Evolutionary conservation across 768 basidiomycete genomes (phyloP), one percentile per base, ranked within the genome.

Genomic region (Fibroporia radiculosa): DNA sequence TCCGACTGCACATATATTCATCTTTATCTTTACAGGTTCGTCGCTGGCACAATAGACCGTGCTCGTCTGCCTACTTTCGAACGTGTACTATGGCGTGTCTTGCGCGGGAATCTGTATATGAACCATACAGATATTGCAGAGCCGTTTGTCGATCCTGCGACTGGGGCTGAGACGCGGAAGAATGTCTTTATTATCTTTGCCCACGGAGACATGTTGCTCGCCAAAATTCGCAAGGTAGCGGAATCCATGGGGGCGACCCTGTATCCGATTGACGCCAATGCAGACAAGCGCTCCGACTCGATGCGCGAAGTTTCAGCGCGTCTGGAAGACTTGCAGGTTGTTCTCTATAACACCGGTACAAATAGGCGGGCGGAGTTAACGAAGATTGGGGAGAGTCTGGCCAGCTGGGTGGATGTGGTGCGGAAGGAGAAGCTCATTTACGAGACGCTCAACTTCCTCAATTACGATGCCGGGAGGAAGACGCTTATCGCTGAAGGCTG

Each of bases 131-230:
- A 98, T 65, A 98, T 99, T 54, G 74, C 77, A 29, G 90, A 95
- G 53, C 86, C 91, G 5, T 96, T 98, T 56, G 73, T 91, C 46
- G 91, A 98, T 60, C 86, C 93, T 12, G 74, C 72, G 18, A 88
- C 88, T 0, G 85, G 84, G 27, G 70, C 67, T 16, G 88, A 93
- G 68, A 87, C 86, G 18, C 80, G 87, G 70, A 99, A 98, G 77
- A 93, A 97, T 56, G 96, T 98, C 31, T 99, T 99, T 71, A 95
- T 99, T 68, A 98, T 99, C 60, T 99, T 99, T 56, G 96, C 96
- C 0, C 93, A 99, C 55, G 96, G 96, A 14, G 83, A 89, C 29
- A 82, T 85, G 16, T 71, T 98, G 18, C 79, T 99, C 23, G 77
- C 89, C 51, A 99, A 98, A 75, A 97, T 99, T 59, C 88, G 93